These are phyloP conservation scores for Petrea volubilis DNA, from an alignment of 257 asterid genomes.

Conservation along the genomic window DNA sequence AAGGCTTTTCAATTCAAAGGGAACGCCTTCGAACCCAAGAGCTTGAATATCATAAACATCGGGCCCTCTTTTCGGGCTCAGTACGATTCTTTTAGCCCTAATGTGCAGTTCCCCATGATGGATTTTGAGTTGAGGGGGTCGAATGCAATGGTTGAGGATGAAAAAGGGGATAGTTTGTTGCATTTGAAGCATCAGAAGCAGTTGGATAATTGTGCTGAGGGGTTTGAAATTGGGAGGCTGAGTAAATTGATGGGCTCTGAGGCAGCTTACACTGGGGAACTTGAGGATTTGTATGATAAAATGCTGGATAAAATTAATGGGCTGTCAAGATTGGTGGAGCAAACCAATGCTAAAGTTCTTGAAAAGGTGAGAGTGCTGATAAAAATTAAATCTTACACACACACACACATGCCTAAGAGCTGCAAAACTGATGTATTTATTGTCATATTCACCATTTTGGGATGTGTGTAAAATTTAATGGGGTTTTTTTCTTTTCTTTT, in stretches of 20 bases:
- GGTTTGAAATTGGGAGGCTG: slow-evolving; percentile 67
- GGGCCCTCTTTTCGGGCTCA: slow-evolving; percentile 86
- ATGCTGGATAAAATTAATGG: slow-evolving; percentile 78
- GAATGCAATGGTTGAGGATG: slow-evolving; percentile 71
- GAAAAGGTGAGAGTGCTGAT: slow-evolving; percentile 60
- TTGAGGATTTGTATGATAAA: slow-evolving; percentile 76
- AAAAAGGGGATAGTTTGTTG: slow-evolving; percentile 33
- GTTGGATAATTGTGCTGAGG: slow-evolving; percentile 62
- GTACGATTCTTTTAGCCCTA: slow-evolving; percentile 72
- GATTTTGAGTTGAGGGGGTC: slow-evolving; percentile 48
- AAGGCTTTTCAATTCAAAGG: slow-evolving; percentile 58
- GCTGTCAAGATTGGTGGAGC: slow-evolving; percentile 67
- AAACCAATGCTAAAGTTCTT: slow-evolving; percentile 61
- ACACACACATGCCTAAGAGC: neutral
- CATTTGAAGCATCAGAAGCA: slow-evolving; percentile 55
- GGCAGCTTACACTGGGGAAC: slow-evolving; percentile 54
- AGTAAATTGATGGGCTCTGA: slow-evolving; percentile 59
- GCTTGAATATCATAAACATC: slow-evolving; percentile 60
- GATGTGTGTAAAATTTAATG: slow-evolving; percentile 16
- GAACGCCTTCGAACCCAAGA: slow-evolving; percentile 59
- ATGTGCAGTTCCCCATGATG: slow-evolving; percentile 62
- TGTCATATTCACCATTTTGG: neutral
- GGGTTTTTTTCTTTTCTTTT: neutral
- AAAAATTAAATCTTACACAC: neutral
- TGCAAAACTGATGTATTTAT: neutral